Conservation (phyloP, 306 rosid species). For the Prunus mira region DNA sequence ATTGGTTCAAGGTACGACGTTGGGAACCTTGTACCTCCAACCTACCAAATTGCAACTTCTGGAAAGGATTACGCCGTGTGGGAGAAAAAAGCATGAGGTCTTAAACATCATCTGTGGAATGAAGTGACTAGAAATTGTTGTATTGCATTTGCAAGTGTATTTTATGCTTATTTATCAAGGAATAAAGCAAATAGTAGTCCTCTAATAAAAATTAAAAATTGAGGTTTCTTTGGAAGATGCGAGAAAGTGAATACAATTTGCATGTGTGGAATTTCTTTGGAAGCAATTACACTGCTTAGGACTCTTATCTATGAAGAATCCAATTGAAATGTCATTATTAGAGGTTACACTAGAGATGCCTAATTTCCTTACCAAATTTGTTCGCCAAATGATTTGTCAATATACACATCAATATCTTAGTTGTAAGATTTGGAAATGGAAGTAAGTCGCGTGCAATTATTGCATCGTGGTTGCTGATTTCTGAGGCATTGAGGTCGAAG, state of each 20-base stretch:
- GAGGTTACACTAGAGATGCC: not conserved
- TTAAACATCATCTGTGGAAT: not conserved
- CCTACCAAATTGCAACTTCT: conserved; percentile 39
- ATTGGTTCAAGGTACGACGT: conserved; percentile 57
- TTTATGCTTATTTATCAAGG: not conserved
- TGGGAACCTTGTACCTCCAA: conserved; percentile 57
- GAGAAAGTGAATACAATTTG: not conserved
- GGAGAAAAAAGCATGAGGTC: conserved; percentile 32
- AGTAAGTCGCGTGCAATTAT: too few relatives aligned
- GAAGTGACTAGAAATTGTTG: not conserved
- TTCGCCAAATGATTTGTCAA: not conserved
- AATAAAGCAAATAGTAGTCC: not conserved
- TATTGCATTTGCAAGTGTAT: not conserved
- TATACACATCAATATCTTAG: not conserved
- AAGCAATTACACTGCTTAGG: not conserved
- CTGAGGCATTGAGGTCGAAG: too few relatives aligned
- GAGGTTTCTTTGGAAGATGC: too few relatives aligned
- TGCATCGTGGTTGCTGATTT: too few relatives aligned
- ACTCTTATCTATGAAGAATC: not conserved
- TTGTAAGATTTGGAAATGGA: too few relatives aligned
- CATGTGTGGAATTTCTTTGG: too few relatives aligned
- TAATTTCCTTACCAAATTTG: not conserved
- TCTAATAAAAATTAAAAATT: not conserved
- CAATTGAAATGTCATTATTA: not conserved
- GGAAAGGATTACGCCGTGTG: conserved; percentile 64